These are phyloP conservation scores for Heliamphora pulchella DNA, from an alignment of 179 eudicot genomes.

Conservation along the genomic window DNA sequence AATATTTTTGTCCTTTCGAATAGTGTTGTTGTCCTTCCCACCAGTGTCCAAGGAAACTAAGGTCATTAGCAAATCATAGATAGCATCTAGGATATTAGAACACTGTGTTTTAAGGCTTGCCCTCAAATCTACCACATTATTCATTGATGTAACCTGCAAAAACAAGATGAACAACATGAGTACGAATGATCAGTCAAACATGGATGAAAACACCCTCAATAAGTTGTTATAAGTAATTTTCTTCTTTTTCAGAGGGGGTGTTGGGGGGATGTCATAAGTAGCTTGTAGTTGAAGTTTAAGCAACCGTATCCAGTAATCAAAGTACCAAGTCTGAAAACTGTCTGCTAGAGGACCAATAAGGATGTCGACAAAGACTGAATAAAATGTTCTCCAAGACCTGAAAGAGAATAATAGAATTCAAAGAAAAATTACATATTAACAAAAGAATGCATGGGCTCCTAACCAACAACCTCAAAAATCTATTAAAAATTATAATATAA, in stretches of 20 bases:
- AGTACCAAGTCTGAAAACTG: slow-evolving; percentile 67
- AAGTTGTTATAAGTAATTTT: neutral
- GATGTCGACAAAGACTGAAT: slow-evolving; percentile 59
- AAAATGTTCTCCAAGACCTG: slow-evolving; percentile 54
- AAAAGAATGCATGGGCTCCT: neutral
- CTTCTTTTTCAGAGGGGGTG: too few species aligned
- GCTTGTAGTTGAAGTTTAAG: neutral
- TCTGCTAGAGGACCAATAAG: slow-evolving; percentile 55
- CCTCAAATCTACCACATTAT: slow-evolving; percentile 40
- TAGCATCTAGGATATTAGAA: slow-evolving; percentile 43
- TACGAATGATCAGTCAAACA: neutral
- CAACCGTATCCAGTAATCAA: neutral
- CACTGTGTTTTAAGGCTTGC: slow-evolving; percentile 42
- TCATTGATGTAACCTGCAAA: slow-evolving; percentile 58
- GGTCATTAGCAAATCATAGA: slow-evolving; percentile 40
- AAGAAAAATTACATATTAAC: neutral
- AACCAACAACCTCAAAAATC: neutral
- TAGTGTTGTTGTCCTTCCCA: slow-evolving; percentile 25
- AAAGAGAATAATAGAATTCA: slow-evolving; percentile 7
- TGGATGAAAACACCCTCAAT: neutral
- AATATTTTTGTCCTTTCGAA: slow-evolving; percentile 28
- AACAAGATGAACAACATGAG: neutral
- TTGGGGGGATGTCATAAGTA: neutral
- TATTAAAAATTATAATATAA: neutral
- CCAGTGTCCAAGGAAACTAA: slow-evolving; percentile 32